phyloP scores from a whole-genome alignment of 371 early-diverging fungal species.

The Hamiltosporidium magnivora region DNA sequence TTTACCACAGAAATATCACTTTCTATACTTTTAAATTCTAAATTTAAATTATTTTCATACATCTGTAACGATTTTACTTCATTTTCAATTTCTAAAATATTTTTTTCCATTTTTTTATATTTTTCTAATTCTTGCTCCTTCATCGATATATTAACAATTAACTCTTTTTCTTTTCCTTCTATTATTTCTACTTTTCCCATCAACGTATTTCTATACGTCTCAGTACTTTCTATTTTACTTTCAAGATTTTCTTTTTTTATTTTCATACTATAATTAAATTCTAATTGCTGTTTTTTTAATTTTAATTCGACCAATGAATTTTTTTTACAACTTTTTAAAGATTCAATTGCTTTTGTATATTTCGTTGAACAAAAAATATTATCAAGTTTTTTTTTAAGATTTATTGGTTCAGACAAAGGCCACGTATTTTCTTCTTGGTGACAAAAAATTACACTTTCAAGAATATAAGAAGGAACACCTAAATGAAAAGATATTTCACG shows the following conservation, averaged over 20 bases:
- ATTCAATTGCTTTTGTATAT: slow-evolving; percentile 55
- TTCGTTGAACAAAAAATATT: slow-evolving; percentile 85
- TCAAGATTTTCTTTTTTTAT: slow-evolving; percentile 63
- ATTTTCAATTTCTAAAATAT: no score
- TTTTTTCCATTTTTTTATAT: no score
- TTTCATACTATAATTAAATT: slow-evolving; percentile 61
- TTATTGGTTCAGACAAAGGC: slow-evolving; percentile 76
- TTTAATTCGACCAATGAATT: slow-evolving; percentile 35
- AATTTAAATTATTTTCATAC: no score
- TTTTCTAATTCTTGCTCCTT: no score
- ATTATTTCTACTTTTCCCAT: not conserved
- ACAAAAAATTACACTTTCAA: slow-evolving; percentile 96
- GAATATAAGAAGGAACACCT: slow-evolving; percentile 73
- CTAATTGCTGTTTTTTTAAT: slow-evolving; percentile 54
- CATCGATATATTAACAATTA: no score
- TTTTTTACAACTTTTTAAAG: slow-evolving; percentile 35
- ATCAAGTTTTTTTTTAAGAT: slow-evolving; percentile 91
- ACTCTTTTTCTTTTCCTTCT: not conserved
- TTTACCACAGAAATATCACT: no score
- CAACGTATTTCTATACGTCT: not conserved
- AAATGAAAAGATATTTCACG: slow-evolving; percentile 67
- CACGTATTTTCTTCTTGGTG: slow-evolving; percentile 98
- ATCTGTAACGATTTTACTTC: no score
- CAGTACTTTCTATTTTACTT: not conserved
- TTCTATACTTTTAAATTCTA: no score